phyloP scores from a whole-genome alignment of 192 early-diverging fungal genomes.

The Coemansia sp. region DNA sequence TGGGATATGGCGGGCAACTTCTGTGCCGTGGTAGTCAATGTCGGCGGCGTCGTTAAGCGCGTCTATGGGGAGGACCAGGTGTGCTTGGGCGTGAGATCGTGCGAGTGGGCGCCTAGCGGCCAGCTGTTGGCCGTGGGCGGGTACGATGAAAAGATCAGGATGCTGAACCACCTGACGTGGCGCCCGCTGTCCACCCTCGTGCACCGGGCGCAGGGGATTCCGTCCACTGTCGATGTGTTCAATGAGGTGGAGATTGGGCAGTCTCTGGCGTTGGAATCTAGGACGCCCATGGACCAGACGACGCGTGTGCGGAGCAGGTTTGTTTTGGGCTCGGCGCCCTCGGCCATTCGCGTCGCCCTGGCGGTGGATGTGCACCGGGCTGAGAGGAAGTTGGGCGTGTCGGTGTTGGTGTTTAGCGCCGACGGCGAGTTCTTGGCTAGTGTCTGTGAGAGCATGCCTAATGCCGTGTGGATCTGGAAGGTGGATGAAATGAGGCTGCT shows the following conservation, averaged over 20 bases:
- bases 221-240: slow-evolving; percentile 33
- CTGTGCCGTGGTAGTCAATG: slow-evolving; percentile 22
- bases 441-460: slow-evolving; percentile 29
- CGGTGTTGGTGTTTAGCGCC: slow-evolving; percentile 24
- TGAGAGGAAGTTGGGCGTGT: neutral
- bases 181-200: slow-evolving; percentile 29
- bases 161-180: slow-evolving; percentile 52
- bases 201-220: slow-evolving; percentile 9
- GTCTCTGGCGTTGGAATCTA: slow-evolving; percentile 21
- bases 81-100: slow-evolving; percentile 25
- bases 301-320: slow-evolving; percentile 26
- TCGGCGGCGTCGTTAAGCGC: slow-evolving; percentile 38
- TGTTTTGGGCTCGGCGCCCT: slow-evolving; percentile 16
- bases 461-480: slow-evolving; percentile 46
- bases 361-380: slow-evolving; percentile 25
- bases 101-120: slow-evolving; percentile 35
- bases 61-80: slow-evolving; percentile 1
- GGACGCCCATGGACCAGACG: neutral
- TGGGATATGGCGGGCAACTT: slow-evolving; percentile 34
- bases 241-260: slow-evolving; percentile 25
- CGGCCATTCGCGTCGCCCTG: slow-evolving; percentile 9
- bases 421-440: slow-evolving; percentile 37
- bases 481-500: slow-evolving; percentile 19
- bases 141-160: slow-evolving; percentile 23
- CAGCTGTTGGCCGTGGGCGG: slow-evolving; percentile 49